These are phyloP conservation scores for Alternaria rosae DNA, from an alignment of 2,329 filamentous ascomycete genomes.

Conservation along the genomic window DNA sequence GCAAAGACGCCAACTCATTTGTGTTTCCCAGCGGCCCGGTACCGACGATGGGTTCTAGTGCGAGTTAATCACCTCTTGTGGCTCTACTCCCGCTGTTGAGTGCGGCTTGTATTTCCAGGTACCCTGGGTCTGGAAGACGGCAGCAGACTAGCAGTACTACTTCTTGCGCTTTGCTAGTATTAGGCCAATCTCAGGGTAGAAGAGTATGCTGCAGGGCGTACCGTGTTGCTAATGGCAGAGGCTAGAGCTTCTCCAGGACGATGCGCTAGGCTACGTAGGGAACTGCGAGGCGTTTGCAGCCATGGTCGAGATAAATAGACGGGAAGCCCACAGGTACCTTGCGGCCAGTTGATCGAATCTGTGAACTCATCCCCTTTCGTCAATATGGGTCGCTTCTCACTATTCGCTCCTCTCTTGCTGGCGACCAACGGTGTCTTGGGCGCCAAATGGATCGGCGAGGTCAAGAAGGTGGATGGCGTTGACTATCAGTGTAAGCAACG, in stretches of 20 bases:
- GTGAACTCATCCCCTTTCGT: neutral
- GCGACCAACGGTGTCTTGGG: constrained; percentile 23
- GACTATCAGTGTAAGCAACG: constrained; percentile 33
- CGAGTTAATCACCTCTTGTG: neutral
- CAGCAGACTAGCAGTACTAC: neutral
- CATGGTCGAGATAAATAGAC: constrained; percentile 14
- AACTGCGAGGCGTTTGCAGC: neutral
- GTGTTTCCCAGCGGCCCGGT: constrained; percentile 7
- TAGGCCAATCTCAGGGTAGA: constrained; percentile 1
- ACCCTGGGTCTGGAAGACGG: constrained; percentile 2
- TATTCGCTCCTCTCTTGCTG: constrained; percentile 31
- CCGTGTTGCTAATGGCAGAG: constrained; percentile 2
- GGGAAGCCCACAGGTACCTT: neutral
- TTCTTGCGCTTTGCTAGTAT: neutral
- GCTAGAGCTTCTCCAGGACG: neutral
- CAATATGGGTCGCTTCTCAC: constrained; percentile 34
- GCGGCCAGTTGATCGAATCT: neutral
- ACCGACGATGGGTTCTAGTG: neutral
- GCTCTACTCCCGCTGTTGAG: neutral
- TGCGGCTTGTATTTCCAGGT: neutral
- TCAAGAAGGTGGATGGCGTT: constrained; percentile 31
- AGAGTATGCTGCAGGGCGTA: constrained; percentile 9
- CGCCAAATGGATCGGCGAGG: constrained; percentile 41
- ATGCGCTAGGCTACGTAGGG: constrained; percentile 3
- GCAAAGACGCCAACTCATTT: neutral